These are phyloP conservation scores for Pichia gijzeniarum DNA, from an alignment of 805 yeast species.

Conservation along the genomic window DNA sequence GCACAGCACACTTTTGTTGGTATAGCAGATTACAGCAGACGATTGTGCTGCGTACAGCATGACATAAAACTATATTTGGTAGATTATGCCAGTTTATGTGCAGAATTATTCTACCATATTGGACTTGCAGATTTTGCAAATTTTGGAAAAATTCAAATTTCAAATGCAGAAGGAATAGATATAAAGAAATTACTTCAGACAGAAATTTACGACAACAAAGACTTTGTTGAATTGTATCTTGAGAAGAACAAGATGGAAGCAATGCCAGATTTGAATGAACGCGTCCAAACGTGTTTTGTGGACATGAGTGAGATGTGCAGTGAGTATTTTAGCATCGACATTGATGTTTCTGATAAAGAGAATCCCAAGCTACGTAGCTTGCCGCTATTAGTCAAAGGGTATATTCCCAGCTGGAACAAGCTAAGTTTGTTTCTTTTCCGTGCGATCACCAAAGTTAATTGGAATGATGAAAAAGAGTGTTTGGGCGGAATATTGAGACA, in stretches of 20 bases:
- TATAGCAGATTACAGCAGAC: slow-evolving; percentile 59
- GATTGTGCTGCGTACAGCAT: slow-evolving; percentile 79
- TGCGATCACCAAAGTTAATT: slow-evolving; percentile 53
- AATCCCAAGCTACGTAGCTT: slow-evolving; percentile 40
- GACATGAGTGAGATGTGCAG: slow-evolving; percentile 69
- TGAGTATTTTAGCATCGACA: slow-evolving; percentile 65
- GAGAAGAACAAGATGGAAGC: slow-evolving; percentile 2
- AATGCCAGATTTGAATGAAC: slow-evolving; percentile 14
- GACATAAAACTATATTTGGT: slow-evolving; percentile 72
- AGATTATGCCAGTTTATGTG: slow-evolving; percentile 67
- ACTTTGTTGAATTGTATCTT: slow-evolving; percentile 3
- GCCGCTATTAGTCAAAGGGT: slow-evolving; percentile 64
- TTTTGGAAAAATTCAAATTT: slow-evolving; percentile 55
- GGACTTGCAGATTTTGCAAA: slow-evolving; percentile 74
- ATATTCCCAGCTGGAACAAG: slow-evolving; percentile 56
- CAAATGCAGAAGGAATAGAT: slow-evolving; percentile 22
- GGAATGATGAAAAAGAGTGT: slow-evolving; percentile 64
- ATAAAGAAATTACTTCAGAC: slow-evolving; percentile 32
- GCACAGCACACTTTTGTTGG: slow-evolving; percentile 74
- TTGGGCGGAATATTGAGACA: slow-evolving; percentile 58
- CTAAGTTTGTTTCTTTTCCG: slow-evolving; percentile 61
- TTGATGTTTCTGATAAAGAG: slow-evolving; percentile 30
- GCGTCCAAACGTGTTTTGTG: slow-evolving; percentile 11
- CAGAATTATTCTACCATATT: slow-evolving; percentile 74
- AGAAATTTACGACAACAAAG: slow-evolving; percentile 29